Percentiles rank a stretch among this genome's conserved stretches.
Evolutionary conservation across 805 yeast species (phyloP).

Genomic region (Cyberlindnera suaveolens): DNA sequence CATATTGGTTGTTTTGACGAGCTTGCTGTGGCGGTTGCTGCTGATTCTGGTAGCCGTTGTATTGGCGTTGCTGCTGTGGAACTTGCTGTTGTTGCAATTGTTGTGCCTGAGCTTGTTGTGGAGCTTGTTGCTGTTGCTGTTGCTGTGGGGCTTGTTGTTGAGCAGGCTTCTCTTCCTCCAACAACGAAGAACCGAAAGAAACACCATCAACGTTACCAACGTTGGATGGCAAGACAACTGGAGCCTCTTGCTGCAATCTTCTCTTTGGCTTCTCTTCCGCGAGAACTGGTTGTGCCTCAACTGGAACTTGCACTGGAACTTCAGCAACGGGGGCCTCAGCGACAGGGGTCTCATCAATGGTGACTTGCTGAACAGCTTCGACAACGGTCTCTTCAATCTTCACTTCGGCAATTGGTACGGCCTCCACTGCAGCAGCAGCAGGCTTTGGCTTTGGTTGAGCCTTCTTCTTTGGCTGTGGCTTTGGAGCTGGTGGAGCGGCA

Average conservation of each 20-base stretch:
- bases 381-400: conserved; percentile 21
- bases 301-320: conserved; percentile 11
- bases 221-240: conserved; percentile 48
- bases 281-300: conserved; percentile 14
- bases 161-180: conserved; percentile 29
- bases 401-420: conserved; percentile 15
- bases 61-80: conserved; percentile 8
- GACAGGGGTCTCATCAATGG: conserved; percentile 10
- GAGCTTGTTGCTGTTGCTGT: conserved; percentile 16
- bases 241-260: conserved; percentile 35
- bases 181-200: conserved; percentile 55
- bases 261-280: conserved; percentile 24
- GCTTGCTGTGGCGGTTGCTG: conserved; percentile 10
- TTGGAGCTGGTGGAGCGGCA: conserved; percentile 42
- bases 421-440: conserved; percentile 7
- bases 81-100: conserved; percentile 11
- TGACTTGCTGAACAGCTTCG: conserved; percentile 14
- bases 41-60: conserved; percentile 12
- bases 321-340: conserved; percentile 8
- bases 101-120: conserved; percentile 13
- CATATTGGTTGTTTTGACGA: conserved; percentile 5
- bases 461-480: conserved; percentile 20
- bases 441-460: conserved; percentile 18
- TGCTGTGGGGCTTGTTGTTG: conserved; percentile 16
- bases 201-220: conserved; percentile 43